Percentiles rank a stretch among this genome's conserved stretches.
phyloP scores from a whole-genome alignment of 441 rosid genomes.

The Hypseocharis bilobata region DNA sequence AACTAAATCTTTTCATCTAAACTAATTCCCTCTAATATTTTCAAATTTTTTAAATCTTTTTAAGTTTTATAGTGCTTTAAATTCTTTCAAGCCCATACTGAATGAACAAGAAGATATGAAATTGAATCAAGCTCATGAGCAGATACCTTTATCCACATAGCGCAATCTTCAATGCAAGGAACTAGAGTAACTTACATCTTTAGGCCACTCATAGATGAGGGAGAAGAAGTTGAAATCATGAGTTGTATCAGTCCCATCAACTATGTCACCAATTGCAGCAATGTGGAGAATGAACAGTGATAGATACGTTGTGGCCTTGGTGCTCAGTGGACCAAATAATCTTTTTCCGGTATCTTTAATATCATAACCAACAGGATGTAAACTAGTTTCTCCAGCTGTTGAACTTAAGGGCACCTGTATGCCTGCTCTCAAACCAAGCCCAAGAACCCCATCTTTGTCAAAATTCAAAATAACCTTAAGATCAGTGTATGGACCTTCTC shows the following conservation, averaged over 20 bases:
- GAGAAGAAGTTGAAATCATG: constrained; percentile 98
- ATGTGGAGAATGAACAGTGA: constrained; percentile 90
- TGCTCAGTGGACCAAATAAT: constrained; percentile 62
- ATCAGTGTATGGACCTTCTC: constrained; percentile 39
- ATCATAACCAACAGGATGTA: constrained; percentile 49
- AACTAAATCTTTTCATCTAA: neutral
- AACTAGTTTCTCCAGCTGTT: constrained; percentile 37
- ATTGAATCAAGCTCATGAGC: constrained; percentile 6
- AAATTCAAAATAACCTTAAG: constrained; percentile 33
- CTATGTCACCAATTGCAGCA: constrained; percentile 98
- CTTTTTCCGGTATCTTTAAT: constrained; percentile 66
- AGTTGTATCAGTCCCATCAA: constrained; percentile 96
- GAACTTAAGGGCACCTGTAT: constrained; percentile 45
- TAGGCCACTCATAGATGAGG: constrained; percentile 92
- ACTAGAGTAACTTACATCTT: constrained; percentile 63
- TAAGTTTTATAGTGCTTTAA: neutral
- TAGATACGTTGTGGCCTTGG: constrained; percentile 75
- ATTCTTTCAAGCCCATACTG: neutral
- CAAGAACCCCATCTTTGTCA: constrained; percentile 78
- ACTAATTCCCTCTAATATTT: neutral
- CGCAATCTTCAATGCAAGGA: constrained; percentile 15
- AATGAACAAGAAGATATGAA: neutral
- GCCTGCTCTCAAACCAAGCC: constrained; percentile 68
- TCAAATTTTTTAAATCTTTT: neutral
- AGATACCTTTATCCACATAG: constrained; percentile 11